Conservation (phyloP, 2,329 filamentous ascomycete species). For the Cladobotryum protrusum region DNA sequence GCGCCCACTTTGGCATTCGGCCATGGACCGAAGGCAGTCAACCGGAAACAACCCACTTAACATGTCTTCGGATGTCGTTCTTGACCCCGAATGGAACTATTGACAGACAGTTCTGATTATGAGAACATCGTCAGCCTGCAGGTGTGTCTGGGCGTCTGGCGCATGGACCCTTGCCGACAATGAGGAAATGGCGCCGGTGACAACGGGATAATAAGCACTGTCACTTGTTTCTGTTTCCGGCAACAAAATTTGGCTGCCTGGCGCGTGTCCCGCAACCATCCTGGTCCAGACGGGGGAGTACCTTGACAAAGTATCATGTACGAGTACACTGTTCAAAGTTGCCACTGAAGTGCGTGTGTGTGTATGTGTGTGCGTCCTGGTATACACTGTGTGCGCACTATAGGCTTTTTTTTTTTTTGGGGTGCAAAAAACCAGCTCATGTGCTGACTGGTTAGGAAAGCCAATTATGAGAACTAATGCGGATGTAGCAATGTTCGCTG, state of each 20-base stretch:
- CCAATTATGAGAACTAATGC: background rate
- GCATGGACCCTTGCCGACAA: conserved; percentile 3
- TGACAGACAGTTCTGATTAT: conserved; percentile 1
- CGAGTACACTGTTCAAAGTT: background rate
- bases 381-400: background rate
- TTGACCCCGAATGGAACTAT: conserved; percentile 6
- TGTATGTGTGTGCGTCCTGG: background rate
- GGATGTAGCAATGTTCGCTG: conserved; percentile 1
- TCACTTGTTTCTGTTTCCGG: background rate
- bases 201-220: conserved; percentile 6
- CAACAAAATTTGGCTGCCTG: conserved; percentile 7
- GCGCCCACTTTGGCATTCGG: too few species aligned
- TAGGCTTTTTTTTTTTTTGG: too few species aligned
- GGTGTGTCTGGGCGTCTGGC: background rate
- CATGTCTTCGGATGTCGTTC: too few species aligned
- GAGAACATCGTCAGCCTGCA: background rate
- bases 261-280: background rate
- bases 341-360: background rate
- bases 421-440: too few species aligned
- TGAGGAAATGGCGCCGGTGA: conserved; percentile 6
- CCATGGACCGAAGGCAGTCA: too few species aligned
- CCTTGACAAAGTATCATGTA: too few species aligned
- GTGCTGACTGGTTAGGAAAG: too few species aligned
- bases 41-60: too few species aligned
- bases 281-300: background rate